Conservation (phyloP, 2,329 filamentous ascomycete species). For the Venturia nashicola region DNA sequence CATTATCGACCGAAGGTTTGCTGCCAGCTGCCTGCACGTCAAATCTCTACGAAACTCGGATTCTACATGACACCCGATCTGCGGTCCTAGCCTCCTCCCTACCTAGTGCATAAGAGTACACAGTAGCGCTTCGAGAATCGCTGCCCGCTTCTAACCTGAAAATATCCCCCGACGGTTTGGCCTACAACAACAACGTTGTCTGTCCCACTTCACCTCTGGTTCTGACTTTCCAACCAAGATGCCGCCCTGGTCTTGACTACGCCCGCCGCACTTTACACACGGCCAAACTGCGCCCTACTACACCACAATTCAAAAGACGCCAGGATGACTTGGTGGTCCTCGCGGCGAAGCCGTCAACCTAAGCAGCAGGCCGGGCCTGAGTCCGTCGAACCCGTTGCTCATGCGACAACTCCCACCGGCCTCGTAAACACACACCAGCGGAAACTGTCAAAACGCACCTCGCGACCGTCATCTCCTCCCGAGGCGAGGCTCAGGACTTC, state of each 20-base stretch:
- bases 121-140: not conserved
- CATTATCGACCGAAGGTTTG: too few species aligned
- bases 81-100: not conserved
- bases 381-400: not conserved
- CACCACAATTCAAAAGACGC: not conserved
- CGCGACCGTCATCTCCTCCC: not conserved
- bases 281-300: not conserved
- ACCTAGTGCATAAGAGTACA: too few species aligned
- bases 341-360: not conserved
- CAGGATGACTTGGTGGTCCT: not conserved
- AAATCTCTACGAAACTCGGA: not conserved
- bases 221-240: not conserved
- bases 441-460: not conserved
- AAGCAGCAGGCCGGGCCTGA: not conserved
- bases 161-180: too few species aligned
- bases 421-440: not conserved
- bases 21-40: not conserved
- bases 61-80: not conserved
- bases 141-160: too few species aligned
- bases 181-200: too few species aligned
- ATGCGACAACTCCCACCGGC: not conserved
- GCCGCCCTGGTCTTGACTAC: not conserved
- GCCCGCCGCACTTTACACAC: too few species aligned
- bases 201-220: too few species aligned
- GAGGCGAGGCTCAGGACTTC: not conserved